Evolutionary conservation across 495 filamentous ascomycete genomes (phyloP).

Genomic region (Delitschia confertaspora): DNA sequence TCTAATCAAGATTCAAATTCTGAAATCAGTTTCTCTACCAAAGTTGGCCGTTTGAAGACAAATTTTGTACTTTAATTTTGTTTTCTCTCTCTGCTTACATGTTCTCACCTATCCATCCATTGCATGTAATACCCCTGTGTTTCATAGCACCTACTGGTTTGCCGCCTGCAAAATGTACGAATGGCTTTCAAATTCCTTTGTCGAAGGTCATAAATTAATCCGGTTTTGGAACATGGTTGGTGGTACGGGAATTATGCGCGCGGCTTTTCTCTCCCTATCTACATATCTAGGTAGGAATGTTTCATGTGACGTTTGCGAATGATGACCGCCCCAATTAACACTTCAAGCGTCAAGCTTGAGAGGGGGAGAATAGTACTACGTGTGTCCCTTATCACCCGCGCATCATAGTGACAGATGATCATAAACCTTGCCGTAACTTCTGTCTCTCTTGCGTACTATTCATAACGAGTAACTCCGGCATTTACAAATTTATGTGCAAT

Average conservation of each 20-base stretch:
- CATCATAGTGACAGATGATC: too few relatives aligned
- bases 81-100: not conserved
- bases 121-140: not conserved
- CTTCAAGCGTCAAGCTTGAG: not conserved
- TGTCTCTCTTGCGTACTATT: too few relatives aligned
- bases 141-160: not conserved
- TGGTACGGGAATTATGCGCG: conserved; percentile 3
- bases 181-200: not conserved
- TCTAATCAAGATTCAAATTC: not conserved
- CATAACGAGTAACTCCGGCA: not conserved
- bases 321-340: not conserved
- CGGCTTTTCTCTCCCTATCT: too few relatives aligned
- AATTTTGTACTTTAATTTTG: not conserved
- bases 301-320: conserved; percentile 11
- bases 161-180: not conserved
- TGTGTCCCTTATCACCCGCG: conserved; percentile 1
- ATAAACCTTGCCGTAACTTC: too few relatives aligned
- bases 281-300: too few relatives aligned
- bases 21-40: too few relatives aligned
- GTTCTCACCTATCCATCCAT: not conserved
- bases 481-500: not conserved
- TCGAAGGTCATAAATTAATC: not conserved
- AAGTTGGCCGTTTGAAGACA: too few relatives aligned
- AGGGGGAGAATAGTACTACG: not conserved
- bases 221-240: conserved; percentile 1